Percentiles rank a stretch among this genome's conserved stretches.
Evolutionary conservation across 2,329 filamentous ascomycete genomes (phyloP).

Genomic region (Lecanicillium sp.): DNA sequence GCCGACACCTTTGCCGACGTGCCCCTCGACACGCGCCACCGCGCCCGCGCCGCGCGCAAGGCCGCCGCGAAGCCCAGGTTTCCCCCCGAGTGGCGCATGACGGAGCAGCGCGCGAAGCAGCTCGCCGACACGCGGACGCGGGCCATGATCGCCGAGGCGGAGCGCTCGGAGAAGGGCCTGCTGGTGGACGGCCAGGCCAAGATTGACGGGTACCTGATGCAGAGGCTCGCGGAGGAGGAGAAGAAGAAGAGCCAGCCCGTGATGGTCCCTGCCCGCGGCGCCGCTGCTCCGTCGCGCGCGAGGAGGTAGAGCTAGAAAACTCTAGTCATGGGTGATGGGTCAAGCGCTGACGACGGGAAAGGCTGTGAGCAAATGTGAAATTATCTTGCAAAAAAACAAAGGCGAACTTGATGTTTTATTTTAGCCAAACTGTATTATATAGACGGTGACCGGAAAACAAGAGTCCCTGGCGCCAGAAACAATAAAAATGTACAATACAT

Average conservation of each 20-base stretch:
- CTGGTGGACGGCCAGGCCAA: slow-evolving; percentile 53
- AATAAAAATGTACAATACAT: no score
- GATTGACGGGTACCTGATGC: slow-evolving; percentile 35
- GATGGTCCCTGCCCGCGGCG: background rate
- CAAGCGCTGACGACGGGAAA: no score
- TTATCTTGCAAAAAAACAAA: no score
- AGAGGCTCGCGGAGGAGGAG: slow-evolving; percentile 28
- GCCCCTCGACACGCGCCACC: slow-evolving; percentile 82
- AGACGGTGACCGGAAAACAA: no score
- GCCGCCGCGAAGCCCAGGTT: slow-evolving; percentile 56
- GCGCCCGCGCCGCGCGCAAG: slow-evolving; percentile 50
- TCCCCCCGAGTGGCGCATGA: slow-evolving; percentile 78
- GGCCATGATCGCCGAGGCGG: slow-evolving; percentile 47
- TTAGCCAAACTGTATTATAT: no score
- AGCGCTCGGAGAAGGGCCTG: slow-evolving; percentile 45
- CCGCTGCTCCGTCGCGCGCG: background rate
- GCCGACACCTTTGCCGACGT: slow-evolving; percentile 82
- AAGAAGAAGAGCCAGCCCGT: slow-evolving; percentile 20
- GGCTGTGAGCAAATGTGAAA: no score
- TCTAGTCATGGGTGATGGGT: no score
- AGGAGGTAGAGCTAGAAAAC: no score
- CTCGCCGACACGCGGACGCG: slow-evolving; percentile 56
- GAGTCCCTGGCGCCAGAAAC: no score
- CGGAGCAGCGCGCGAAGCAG: slow-evolving; percentile 57
- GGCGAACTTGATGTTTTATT: no score